Base-by-base conservation (phyloP, 345 rosid genomes). In the Ceriops zippeliana region DNA sequence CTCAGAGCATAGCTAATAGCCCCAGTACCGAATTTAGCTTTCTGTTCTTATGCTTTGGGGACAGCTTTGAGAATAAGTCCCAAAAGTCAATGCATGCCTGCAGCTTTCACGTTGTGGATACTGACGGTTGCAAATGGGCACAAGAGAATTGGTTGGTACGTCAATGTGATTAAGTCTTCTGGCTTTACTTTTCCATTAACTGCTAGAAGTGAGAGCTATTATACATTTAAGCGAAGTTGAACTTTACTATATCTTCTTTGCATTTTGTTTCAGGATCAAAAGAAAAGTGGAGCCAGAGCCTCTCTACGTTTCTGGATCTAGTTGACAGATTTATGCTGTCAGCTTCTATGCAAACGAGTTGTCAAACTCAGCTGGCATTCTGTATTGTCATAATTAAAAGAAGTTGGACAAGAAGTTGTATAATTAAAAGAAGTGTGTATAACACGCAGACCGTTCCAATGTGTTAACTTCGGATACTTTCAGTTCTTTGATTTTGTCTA, bases 41-140 rank as follows among this genome's bases (percentile, higher is more conserved):
- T 66, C 27, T 63, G 3, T 28, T 58, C 26, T 35, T 67, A 46
- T 62, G 65, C 34, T 21, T 63, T 66, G 28, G 52, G 52, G 52
- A 53, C 75, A 93, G 97, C 79, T 89, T 89, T 51, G 96, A 91
- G 83, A 93, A 93, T 75, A 85, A 76, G 58, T 92, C 96, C 61
- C 24, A 82, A 15, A 84, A 88, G 71, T 90, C 96, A 67, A 86
- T 96, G 79, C 98, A 91, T 84, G 96, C 97, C 27, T 91, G 89
- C 81, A 93, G 98, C 85, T 75, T 83, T 85, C 98, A 93, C 66
- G 91, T 82, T 49, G 95, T 91, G 52, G 96, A 93, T 76, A 86
- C 98, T 69, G 91, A 82, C 70, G 93, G 92, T 68, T 92, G 95
- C 84, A 88, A 85, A 73, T 93, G 97, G 98, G 85, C 91, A 20